These are phyloP conservation scores for Panicum hallii DNA, from an alignment of 202 grass and related monocot genomes.

Conservation along the genomic window DNA sequence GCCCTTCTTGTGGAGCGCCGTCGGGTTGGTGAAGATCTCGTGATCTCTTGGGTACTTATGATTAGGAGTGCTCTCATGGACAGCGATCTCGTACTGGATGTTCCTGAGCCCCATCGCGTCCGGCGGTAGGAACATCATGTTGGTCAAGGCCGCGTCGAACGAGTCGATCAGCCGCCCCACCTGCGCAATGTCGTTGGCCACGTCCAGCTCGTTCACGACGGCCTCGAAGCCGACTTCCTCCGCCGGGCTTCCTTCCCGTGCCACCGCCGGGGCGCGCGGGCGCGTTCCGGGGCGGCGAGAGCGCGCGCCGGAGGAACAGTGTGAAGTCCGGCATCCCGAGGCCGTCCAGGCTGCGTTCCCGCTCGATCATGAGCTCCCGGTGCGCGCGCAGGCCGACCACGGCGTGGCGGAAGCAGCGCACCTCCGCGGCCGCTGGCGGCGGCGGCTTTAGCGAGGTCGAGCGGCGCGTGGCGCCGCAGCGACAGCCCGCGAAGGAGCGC, in stretches of 20 bases:
- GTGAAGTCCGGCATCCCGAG: constrained; percentile 69
- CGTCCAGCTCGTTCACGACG: neutral
- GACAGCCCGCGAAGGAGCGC: constrained; percentile 62
- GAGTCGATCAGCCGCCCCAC: constrained; percentile 24
- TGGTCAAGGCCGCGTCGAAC: constrained; percentile 49
- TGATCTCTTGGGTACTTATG: constrained; percentile 60
- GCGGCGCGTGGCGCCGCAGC: constrained; percentile 28
- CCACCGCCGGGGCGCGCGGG: constrained; percentile 15
- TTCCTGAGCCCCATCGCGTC: constrained; percentile 69
- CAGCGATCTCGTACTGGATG: constrained; percentile 66
- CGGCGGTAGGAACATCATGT: constrained; percentile 68
- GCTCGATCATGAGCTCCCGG: constrained; percentile 71
- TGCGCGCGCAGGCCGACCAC: constrained; percentile 66
- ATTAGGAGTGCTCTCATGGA: constrained; percentile 64
- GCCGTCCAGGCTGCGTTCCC: constrained; percentile 29
- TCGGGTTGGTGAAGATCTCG: constrained; percentile 70
- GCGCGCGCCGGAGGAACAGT: constrained; percentile 62
- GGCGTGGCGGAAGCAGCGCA: constrained; percentile 65
- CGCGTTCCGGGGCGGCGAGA: constrained; percentile 54
- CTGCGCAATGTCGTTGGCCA: constrained; percentile 25
- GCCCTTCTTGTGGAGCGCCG: constrained; percentile 62
- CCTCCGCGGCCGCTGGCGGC: constrained; percentile 23
- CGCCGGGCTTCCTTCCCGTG: constrained; percentile 36
- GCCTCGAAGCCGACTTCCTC: constrained; percentile 69
- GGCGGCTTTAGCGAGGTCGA: constrained; percentile 51